These are phyloP conservation scores for Colletotrichum salicis DNA, from an alignment of 2,329 filamentous ascomycete genomes.

Conservation along the genomic window DNA sequence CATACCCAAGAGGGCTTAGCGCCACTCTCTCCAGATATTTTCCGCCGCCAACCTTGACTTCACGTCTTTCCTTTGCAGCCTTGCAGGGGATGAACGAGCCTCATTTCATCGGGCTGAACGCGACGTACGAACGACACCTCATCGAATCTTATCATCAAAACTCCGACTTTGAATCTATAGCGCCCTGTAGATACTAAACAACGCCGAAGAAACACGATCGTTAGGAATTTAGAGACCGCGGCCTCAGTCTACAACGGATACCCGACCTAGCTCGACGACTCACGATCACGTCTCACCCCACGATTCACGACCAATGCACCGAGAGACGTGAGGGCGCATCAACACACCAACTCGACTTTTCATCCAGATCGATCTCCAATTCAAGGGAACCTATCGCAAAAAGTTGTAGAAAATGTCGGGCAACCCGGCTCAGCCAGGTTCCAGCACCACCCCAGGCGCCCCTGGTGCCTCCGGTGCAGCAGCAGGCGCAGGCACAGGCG, in stretches of 20 bases:
- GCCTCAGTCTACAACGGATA: not conserved
- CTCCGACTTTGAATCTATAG: not conserved
- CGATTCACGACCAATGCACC: constrained; percentile 1
- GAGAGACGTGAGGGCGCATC: not conserved
- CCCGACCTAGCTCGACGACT: not conserved
- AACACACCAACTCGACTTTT: not conserved
- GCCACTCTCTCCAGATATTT: constrained; percentile 18
- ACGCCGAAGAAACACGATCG: not conserved
- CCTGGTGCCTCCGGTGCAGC: not conserved
- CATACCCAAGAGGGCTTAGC: not conserved
- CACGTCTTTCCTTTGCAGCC: constrained; percentile 22
- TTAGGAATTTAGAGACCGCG: not conserved
- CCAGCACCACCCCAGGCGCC: constrained; percentile 18
- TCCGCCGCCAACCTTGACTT: constrained; percentile 27
- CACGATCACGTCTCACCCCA: not conserved
- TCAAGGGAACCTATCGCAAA: not conserved
- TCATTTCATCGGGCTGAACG: constrained; percentile 27
- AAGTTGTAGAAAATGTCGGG: constrained; percentile 19
- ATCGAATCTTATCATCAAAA: constrained; percentile 11
- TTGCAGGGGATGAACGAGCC: constrained; percentile 22
- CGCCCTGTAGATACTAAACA: not conserved
- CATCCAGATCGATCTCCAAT: not conserved
- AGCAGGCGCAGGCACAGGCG: constrained; percentile 10
- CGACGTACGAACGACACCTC: constrained; percentile 21
- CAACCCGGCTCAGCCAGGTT: constrained; percentile 25